These are phyloP conservation scores for Penicillium sp. DNA, from an alignment of 2,329 filamentous ascomycete genomes.

Conservation along the genomic window DNA sequence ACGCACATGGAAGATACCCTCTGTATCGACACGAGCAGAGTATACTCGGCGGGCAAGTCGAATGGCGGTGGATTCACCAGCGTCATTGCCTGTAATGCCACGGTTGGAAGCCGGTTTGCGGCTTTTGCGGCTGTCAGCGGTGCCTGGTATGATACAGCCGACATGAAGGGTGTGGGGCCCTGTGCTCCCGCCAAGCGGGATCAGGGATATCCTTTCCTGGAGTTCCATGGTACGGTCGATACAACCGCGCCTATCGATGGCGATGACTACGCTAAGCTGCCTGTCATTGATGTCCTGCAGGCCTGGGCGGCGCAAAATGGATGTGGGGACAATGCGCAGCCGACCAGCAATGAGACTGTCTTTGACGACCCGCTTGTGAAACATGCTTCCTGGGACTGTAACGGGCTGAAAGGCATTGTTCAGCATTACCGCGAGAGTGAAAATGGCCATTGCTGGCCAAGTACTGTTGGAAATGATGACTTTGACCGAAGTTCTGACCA, in stretches of 20 bases:
- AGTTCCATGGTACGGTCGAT: conserved; percentile 24
- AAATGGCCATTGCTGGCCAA: conserved; percentile 23
- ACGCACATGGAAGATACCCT: conserved; percentile 38
- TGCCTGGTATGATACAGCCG: conserved; percentile 42
- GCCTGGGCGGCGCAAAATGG: conserved; percentile 19
- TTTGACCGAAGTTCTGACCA: conserved; percentile 5
- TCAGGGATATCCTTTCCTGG: conserved; percentile 21
- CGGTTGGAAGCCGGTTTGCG: conserved; percentile 44
- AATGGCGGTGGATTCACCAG: conserved; percentile 55
- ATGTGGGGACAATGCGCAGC: conserved; percentile 11
- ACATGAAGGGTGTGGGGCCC: conserved; percentile 20
- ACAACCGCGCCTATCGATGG: conserved; percentile 20
- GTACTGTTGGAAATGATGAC: conserved; percentile 17
- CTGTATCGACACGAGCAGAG: conserved; percentile 46
- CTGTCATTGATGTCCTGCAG: conserved; percentile 19
- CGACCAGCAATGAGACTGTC: conserved; percentile 18
- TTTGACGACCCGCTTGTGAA: conserved; percentile 15
- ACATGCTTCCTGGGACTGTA: conserved; percentile 20
- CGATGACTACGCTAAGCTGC: conserved; percentile 7
- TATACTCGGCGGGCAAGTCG: conserved; percentile 53
- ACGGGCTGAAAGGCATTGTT: conserved; percentile 15
- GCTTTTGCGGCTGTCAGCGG: conserved; percentile 51
- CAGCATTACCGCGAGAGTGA: conserved; percentile 20
- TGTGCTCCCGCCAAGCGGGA: conserved; percentile 31
- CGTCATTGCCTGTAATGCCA: conserved; percentile 47